Evolutionary conservation across 257 asterid species (phyloP), one percentile per base, ranked within the genome.

Genomic region (Buddleja alternifolia): DNA sequence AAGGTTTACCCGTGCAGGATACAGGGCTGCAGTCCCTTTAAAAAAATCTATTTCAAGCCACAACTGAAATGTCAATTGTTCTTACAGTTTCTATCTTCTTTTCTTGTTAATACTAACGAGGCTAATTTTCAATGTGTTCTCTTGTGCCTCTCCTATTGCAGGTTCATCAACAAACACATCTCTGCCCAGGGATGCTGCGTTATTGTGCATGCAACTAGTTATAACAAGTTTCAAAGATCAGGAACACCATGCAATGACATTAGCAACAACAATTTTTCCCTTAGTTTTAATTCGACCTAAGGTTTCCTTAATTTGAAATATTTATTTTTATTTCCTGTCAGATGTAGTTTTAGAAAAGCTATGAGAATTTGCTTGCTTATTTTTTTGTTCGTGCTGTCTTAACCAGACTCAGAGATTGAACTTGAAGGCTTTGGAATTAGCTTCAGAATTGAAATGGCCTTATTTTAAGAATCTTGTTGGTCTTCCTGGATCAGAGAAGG

Each of bases 391-490:
- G 53, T 72, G 17, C 34, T 53, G 73, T 67, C 72, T 25, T 47
- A 53, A 67, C 73, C 90, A 94, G 99, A 86, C 87, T 51, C 82
- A 76, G 65, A 80, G 75, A 66, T 62, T 82, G 57, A 90, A 87
- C 81, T 65, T 84, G 86, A 84, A 89, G 82, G 94, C 93, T 40
- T 69, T 94, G 89, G 88, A 85, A 73, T 69, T 89, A 41, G 92
- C 90, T 66, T 87, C 77, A 76, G 87, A 80, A 71, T 51, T 89
- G 59, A 84, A 83, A 54, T 94, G 97, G 93, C 86, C 97, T 60
- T 80, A 85, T 60, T 94, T 75, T 71, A 80, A 69, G 77, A 87
- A 82, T 73, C 81, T 90, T 36, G 75, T 70, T 34, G 32, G 67
- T 62, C 73, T 73, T 72, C 79, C 96, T 37, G 69, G 19, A 47